These are phyloP conservation scores for Coprinopsis cinerea DNA, from an alignment of 768 basidiomycete species.

Conservation along the genomic window DNA sequence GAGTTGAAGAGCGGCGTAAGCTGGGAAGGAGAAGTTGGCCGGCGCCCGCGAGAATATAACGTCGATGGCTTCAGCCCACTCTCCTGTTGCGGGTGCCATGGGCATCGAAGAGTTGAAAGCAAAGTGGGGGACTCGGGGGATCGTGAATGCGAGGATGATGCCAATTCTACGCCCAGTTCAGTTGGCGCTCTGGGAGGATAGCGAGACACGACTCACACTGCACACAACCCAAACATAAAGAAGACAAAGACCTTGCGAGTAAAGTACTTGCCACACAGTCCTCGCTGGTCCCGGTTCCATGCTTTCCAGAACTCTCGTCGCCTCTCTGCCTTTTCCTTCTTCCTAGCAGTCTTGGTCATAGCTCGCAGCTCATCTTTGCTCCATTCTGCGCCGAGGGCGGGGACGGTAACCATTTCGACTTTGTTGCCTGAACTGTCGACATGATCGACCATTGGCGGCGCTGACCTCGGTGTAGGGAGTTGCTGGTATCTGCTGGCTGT, in stretches of 20 bases:
- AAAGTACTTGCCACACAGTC: constrained; percentile 75
- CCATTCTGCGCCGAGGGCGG: constrained; percentile 91
- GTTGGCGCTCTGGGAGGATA: constrained; percentile 8
- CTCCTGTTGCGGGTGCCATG: constrained; percentile 51
- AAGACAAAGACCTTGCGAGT: constrained; percentile 71
- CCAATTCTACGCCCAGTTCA: constrained; percentile 41
- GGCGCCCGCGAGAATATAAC: constrained; percentile 68
- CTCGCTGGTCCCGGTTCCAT: constrained; percentile 76
- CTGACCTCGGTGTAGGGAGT: constrained; percentile 29
- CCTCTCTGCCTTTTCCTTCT: constrained; percentile 52
- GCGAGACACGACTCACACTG: constrained; percentile 34
- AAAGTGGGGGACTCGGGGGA: constrained; percentile 79
- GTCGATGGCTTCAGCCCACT: constrained; percentile 50
- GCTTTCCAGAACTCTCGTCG: constrained; percentile 59
- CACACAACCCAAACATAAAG: constrained; percentile 55
- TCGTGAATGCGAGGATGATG: constrained; percentile 67
- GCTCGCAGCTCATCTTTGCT: constrained; percentile 66
- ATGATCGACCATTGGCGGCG: constrained; percentile 33
- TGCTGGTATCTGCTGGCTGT: constrained; percentile 50
- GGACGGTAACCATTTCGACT: constrained; percentile 89
- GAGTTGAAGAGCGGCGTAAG: constrained; percentile 65
- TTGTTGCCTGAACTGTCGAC: constrained; percentile 34
- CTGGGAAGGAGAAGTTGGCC: constrained; percentile 89
- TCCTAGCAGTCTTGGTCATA: constrained; percentile 68
- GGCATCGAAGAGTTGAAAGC: constrained; percentile 54